Base-by-base conservation (phyloP, 768 basidiomycete genomes). In the Termitomyces sp. region DNA sequence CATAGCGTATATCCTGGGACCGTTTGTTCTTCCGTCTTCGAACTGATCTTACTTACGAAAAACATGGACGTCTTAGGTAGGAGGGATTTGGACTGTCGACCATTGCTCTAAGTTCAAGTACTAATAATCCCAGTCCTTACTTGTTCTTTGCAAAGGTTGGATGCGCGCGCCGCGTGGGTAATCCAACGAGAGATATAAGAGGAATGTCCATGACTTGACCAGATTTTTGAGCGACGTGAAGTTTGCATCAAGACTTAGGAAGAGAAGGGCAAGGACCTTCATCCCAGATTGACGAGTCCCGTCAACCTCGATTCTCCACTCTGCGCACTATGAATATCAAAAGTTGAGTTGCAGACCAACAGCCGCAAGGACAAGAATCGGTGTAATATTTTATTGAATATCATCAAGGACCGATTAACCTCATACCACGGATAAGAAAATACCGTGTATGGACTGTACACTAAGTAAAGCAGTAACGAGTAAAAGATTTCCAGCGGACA, bases 1-100 rank as follows among this genome's bases (percentile, higher is more conserved):
- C 36, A 37, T 73, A 18, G 73, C 73, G 16, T 75, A 73, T 52
- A 54, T 69, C 41, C 31, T 62, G 60, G 59, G 67, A 59, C 46
- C 70, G 62, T 15, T 68, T 45, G 24, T 66, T 20, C 36, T 64
- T 24, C 59, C 57, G 31, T 54, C 60, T 41, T 9, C 41, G 11
- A 56, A 41, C 12, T 54, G n/a, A 54, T 20, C n/a, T 54, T 42
- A 51, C 9, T 12, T 30, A 0, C n/a, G 4, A 36, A 22, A 3
- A 34, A 36, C 7, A 36, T 36, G 18, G 39, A 30, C 5, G 39
- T 16, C 20, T 16, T 15, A 47, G 46, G 46, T 18, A 27, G n/a
- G 6, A 6, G 1, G 48, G 4, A 16, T 20, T 51, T 13, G 6
- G 5, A 51, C 7, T 41, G n/a, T n/a, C 41, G 41, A n/a, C n/a